A percentile compares a stretch with the other conserved stretches of the same genome.
These are phyloP conservation scores for Leccinum griseonigrum DNA, from an alignment of 1,284 basidiomycete genomes.

Conservation along the genomic window DNA sequence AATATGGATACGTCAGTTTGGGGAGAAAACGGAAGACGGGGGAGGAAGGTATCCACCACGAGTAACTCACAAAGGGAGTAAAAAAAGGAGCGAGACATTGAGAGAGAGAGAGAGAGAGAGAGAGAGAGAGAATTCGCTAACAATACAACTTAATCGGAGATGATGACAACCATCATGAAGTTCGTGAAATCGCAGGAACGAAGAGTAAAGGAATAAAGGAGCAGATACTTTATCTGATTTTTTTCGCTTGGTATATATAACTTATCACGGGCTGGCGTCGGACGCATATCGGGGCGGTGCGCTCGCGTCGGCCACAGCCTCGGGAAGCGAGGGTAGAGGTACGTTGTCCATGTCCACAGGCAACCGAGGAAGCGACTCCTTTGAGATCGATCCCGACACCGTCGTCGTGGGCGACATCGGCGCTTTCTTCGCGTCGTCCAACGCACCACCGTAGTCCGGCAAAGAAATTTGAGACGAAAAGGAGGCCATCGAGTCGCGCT, in stretches of 20 bases:
- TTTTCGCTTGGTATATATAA: slow-evolving; percentile 1
- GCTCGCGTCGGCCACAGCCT: slow-evolving; percentile 9
- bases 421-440: slow-evolving; percentile 33
- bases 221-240: neutral
- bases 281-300: slow-evolving; percentile 21
- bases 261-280: slow-evolving; percentile 6
- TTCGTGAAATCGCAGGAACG: neutral
- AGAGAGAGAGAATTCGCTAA: slow-evolving; percentile 13
- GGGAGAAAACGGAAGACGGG: neutral
- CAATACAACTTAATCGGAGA: slow-evolving; percentile 24
- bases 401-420: slow-evolving; percentile 24
- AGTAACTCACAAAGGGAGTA: neutral
- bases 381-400: slow-evolving; percentile 23
- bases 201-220: neutral
- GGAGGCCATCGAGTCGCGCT: slow-evolving; percentile 45
- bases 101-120: neutral
- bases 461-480: slow-evolving; percentile 42
- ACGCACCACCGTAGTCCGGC: slow-evolving; percentile 35
- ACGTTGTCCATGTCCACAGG: slow-evolving; percentile 22
- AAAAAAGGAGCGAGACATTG: neutral
- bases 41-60: slow-evolving; percentile 18
- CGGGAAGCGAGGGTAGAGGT: slow-evolving; percentile 19
- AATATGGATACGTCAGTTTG: slow-evolving; percentile 21
- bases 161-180: neutral
- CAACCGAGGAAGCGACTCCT: slow-evolving; percentile 25